Percentiles rank a stretch among this genome's conserved stretches.
Evolutionary conservation across 306 rosid genomes (phyloP).

Genomic region (Cyclanthera cordifolia): DNA sequence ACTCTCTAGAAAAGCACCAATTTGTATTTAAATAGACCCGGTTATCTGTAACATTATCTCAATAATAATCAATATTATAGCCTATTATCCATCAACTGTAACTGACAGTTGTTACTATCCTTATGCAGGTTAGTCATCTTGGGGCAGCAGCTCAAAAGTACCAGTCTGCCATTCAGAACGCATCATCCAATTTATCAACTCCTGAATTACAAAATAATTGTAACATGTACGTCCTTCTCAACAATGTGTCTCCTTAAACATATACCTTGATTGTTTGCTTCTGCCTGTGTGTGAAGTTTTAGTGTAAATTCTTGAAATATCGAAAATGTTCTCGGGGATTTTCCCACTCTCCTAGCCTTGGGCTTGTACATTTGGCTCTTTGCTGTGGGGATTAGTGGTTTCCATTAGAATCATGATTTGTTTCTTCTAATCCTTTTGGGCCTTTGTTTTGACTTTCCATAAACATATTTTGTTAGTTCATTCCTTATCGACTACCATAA

Average conservation of each 20-base stretch:
- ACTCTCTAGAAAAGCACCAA: neutral
- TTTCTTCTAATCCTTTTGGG: neutral
- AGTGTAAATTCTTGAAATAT: neutral
- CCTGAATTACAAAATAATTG: conserved; percentile 92
- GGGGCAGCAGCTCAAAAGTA: conserved; percentile 92
- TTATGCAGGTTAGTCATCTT: conserved; percentile 80
- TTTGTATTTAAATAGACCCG: neutral
- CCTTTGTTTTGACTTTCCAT: neutral
- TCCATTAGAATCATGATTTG: neutral
- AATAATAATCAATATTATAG: neutral
- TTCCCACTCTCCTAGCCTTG: neutral
- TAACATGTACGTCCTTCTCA: conserved; percentile 54
- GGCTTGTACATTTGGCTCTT: neutral
- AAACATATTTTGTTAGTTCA: neutral
- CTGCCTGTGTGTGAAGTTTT: neutral
- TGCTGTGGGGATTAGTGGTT: neutral
- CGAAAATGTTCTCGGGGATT: neutral
- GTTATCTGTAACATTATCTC: neutral
- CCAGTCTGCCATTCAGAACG: conserved; percentile 85
- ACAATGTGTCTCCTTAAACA: neutral
- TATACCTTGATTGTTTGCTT: neutral
- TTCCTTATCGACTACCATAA: neutral
- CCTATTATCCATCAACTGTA: neutral
- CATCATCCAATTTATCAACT: conserved; percentile 69
- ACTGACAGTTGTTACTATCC: conserved; percentile 1